Evolutionary conservation across 2,329 filamentous ascomycete species (phyloP), one percentile per base, ranked within the genome.

Genomic region (Fusarium sp.): DNA sequence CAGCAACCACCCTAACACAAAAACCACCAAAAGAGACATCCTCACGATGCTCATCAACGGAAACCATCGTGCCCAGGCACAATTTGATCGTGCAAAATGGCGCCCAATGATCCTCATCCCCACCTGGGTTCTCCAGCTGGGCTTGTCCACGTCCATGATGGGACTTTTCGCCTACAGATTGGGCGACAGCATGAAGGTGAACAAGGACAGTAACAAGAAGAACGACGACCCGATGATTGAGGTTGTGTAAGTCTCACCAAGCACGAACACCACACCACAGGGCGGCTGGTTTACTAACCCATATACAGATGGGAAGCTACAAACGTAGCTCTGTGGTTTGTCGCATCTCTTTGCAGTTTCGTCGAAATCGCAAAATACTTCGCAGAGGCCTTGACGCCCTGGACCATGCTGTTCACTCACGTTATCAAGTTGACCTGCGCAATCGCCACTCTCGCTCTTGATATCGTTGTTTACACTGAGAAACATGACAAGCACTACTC

Each of bases 101-200:
- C 80, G 81, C 54, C 78, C 82, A 57, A 71, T 71, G 44, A 53
- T 88, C 6, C 76, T 89, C 26, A 64, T 84, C 3, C 85, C 85
- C 9, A 79, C 81, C 42, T 89, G 87, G 86, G 70, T 77, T 10
- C 66, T 83, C 8, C 86, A 89, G 74, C 74, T 85, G 6, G 70
- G 76, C 5, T 75, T 88, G 20, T 75, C 86, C 42, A 71, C 84
- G 49, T 73, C 80, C 38, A 76, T 86, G 59, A 81, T 86, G 73
- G 86, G 83, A 16, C 75, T 88, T 10, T 88, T 88, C 68, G 79
- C 84, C 28, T 87, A 84, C 76, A 82, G 86, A 15, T 79, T 89
- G 10, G 83, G 83, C 28, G 79, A 82, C 44, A 85, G 84, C 1
- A 70, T 84, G 28, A 77, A 78, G 21, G 77, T 80, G 12, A 84